phyloP scores from a whole-genome alignment of 345 rosid genomes.

The Triadica sebifera region DNA sequence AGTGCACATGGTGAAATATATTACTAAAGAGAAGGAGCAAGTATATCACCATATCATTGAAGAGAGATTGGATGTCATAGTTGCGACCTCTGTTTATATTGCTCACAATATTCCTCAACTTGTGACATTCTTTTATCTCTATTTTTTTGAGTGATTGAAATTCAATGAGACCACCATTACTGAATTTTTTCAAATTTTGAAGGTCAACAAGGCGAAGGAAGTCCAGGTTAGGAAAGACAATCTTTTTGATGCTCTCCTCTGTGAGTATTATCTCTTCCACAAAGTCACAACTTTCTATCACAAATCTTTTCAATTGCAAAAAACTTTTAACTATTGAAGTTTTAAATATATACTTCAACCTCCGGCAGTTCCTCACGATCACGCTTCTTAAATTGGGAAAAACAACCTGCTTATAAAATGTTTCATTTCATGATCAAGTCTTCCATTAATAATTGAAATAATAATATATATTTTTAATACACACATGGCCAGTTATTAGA shows the following conservation, averaged over 20 bases:
- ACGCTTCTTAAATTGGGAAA: constrained; percentile 12
- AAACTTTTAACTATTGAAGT: constrained; percentile 1
- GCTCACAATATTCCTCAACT: constrained; percentile 4
- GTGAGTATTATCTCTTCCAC: constrained; percentile 11
- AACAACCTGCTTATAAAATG: constrained; percentile 1
- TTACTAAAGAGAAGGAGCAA: too few relatives aligned
- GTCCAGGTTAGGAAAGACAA: constrained; percentile 14
- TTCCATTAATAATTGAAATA: too few relatives aligned
- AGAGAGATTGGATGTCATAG: neutral
- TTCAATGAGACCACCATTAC: neutral
- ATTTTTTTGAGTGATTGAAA: neutral
- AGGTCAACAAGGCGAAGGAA: neutral
- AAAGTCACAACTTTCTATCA: neutral
- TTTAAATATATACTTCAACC: neutral
- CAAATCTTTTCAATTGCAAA: constrained; percentile 6
- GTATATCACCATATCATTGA: neutral
- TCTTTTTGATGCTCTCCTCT: neutral
- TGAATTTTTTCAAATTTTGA: neutral
- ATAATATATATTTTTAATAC: too few relatives aligned
- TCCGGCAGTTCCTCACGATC: neutral
- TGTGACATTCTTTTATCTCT: neutral
- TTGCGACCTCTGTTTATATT: neutral
- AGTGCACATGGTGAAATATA: too few relatives aligned
- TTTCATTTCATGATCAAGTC: too few relatives aligned
- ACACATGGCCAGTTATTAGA: too few relatives aligned